These are phyloP conservation scores for Plasmopara muralis DNA, from an alignment of 352 stramenopile species.

Conservation along the genomic window DNA sequence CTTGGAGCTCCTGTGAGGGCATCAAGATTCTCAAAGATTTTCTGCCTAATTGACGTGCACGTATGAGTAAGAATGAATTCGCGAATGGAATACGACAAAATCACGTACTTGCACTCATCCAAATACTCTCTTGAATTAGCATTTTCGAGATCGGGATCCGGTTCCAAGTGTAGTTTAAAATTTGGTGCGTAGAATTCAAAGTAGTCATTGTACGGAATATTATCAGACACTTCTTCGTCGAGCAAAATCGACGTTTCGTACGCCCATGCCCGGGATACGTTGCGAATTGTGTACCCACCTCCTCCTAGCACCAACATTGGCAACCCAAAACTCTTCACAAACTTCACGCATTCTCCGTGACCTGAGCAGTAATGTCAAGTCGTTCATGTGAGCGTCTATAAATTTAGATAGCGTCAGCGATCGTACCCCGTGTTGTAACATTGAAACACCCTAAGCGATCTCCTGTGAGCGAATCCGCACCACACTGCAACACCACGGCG, in stretches of 20 bases:
- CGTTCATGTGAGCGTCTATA: background rate
- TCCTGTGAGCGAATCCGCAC: slow-evolving; percentile 94
- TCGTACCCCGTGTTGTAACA: slow-evolving; percentile 79
- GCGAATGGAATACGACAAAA: background rate
- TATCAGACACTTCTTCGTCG: slow-evolving; percentile 73
- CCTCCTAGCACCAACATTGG: slow-evolving; percentile 80
- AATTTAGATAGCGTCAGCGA: background rate
- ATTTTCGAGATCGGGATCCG: slow-evolving; percentile 71
- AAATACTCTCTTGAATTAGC: slow-evolving; percentile 80
- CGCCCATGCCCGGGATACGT: slow-evolving; percentile 91
- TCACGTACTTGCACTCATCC: slow-evolving; percentile 77
- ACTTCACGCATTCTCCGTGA: slow-evolving; percentile 75
- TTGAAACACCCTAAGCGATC: slow-evolving; percentile 98
- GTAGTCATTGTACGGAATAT: slow-evolving; percentile 83
- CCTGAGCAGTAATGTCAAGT: slow-evolving; percentile 14
- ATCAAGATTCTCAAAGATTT: slow-evolving; percentile 82
- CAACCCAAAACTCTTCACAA: slow-evolving; percentile 83
- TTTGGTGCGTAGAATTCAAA: slow-evolving; percentile 80
- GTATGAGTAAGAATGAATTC: background rate
- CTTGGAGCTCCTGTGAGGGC: slow-evolving; percentile 68
- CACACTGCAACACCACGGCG: slow-evolving; percentile 97
- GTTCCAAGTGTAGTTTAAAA: slow-evolving; percentile 83
- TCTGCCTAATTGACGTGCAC: slow-evolving; percentile 32
- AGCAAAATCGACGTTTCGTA: slow-evolving; percentile 96
- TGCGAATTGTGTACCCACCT: slow-evolving; percentile 82